Base-by-base conservation (phyloP, 768 basidiomycete genomes). In the Suillus alpinus region DNA sequence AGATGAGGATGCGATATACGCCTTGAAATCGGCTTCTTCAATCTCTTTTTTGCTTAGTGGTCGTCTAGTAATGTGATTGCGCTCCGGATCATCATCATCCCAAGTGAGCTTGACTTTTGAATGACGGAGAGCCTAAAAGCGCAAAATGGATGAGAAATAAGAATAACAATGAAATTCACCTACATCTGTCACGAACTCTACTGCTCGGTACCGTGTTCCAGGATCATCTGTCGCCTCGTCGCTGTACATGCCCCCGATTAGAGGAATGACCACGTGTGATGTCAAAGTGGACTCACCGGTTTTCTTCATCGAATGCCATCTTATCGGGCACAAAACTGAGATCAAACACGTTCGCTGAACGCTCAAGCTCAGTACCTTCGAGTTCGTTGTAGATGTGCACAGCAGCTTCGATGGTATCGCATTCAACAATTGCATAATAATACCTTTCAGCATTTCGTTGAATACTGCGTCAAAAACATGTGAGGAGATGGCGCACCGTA, bases 41-140 rank as follows among this genome's bases (percentile, higher is more conserved):
- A 98, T 88, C 71, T 98, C 94, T 69, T 94, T 88, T 57, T 83
- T 82, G 0, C 91, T 85, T 44, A 97, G 78, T 0, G 80, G 78
- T 23, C 94, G 88, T 50, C 94, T 86, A 1, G 95, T 93, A 53
- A 95, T 67, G 47, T 86, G 86, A 59, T 81, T 83, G 43, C 96
- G 88, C 68, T 95, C 91, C 0, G 92, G 88, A 66, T 98, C 95
- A 73, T 98, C 97, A 58, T 95, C 92, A 65, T 99, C 97, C 97
- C 97, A 99, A 5, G 95, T 97, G 36, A 98, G 83, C 69, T 93
- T 97, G 62, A 98, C 96, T 79, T 94, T 97, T 14, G 97, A 99
- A 72, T 98, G 95, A 6, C 96, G 90, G 6, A 99, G 84, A 10
- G 96, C 96, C 95, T 98, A 64, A 39, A 14, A 61, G 29, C 50